Base-by-base conservation (phyloP, 352 stramenopile genomes). In the Globisporangium paddicum region DNA sequence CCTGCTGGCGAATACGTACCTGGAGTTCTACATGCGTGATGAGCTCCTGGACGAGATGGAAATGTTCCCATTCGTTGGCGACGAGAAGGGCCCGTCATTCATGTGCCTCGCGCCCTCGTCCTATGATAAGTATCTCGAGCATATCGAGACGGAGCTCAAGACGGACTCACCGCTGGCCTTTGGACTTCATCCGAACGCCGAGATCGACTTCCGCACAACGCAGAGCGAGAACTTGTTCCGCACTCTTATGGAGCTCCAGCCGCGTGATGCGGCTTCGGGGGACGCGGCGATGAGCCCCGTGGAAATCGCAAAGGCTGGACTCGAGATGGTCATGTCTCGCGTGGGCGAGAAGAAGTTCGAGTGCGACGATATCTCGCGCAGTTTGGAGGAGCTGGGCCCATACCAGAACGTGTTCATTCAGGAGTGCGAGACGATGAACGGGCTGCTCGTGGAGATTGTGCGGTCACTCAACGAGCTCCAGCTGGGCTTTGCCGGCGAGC, bases 11-110 rank as follows among this genome's bases (percentile, higher is more conserved):
- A 98, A 98, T 57, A 98, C 95, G 51, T 99, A 99, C 76, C 79
- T 99, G n/a, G 93, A 98, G 58, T 98, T 97, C 63, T 98, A 97
- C 86, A 98, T 99, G 92, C 95, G 96, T 46, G 96, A 99, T 57
- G 95, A 99, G 63, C 68, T 99, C 45, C 69, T 99, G 34, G 96
- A 99, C 65, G 96, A 99, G 70, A 98, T 97, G 73, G 96, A 99
- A 64, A 96, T 99, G 80, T 99, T 98, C 73, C 96, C 96, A 21
- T 99, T 98, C 64, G 90, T 97, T 0, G 93, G 97, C 11, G 95
- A 99, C 42, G 96, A 99, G 55, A 98, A 98, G 58, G 89, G 90
- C 0, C 86, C 92, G 37, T 98, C 88, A 16, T 99, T 86, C 64
- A 93, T 97, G 87, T 97, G 86, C 55, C 78, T 98, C 23, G 77